These are phyloP conservation scores for Pyrus bretschneideri DNA, from an alignment of 306 rosid species.

Conservation along the genomic window DNA sequence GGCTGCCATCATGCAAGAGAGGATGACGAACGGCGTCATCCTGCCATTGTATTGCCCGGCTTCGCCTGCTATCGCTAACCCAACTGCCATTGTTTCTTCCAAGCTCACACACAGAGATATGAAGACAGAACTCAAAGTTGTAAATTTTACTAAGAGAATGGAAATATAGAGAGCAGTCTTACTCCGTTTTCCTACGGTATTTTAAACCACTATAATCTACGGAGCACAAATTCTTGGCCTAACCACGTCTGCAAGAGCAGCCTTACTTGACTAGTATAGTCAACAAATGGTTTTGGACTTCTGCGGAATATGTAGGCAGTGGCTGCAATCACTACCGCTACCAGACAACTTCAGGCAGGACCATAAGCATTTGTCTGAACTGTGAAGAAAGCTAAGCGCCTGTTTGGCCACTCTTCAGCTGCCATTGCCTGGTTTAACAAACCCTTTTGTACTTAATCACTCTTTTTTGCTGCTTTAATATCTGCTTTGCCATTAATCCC, in stretches of 20 bases:
- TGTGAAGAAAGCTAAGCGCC: too few species aligned
- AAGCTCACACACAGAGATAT: background rate
- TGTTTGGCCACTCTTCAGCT: background rate
- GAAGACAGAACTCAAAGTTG: background rate
- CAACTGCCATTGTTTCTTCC: slow-evolving; percentile 44
- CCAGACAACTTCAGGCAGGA: background rate
- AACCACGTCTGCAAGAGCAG: background rate
- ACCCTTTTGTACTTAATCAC: background rate
- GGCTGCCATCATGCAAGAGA: slow-evolving; percentile 56
- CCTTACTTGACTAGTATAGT: background rate
- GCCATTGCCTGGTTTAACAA: background rate
- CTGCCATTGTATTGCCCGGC: slow-evolving; percentile 40
- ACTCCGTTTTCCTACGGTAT: too few species aligned
- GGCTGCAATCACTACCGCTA: background rate
- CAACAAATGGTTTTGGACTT: background rate
- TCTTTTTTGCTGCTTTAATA: slow-evolving; percentile 17
- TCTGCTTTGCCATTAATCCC: slow-evolving; percentile 15
- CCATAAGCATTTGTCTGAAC: background rate
- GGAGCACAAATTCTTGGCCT: too few species aligned
- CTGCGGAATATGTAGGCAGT: background rate
- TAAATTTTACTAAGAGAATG: background rate
- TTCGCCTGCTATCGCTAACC: slow-evolving; percentile 13
- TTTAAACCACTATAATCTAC: too few species aligned
- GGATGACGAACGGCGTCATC: slow-evolving; percentile 34
- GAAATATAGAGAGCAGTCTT: too few species aligned